Base-by-base conservation (phyloP, 2,329 filamentous ascomycete species). In the Colletotrichum chrysophilum region DNA sequence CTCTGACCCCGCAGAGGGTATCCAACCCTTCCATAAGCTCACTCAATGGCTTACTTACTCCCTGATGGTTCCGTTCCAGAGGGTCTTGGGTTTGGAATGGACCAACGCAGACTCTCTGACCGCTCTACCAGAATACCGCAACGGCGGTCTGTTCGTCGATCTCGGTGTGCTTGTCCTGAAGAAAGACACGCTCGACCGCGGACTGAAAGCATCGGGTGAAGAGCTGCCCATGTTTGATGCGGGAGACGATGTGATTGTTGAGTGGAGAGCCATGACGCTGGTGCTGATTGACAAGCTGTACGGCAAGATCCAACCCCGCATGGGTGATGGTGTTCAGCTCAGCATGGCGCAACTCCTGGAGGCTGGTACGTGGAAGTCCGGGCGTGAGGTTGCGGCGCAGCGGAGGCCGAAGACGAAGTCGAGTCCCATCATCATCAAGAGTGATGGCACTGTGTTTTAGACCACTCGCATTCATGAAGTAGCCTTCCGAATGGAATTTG, bases 11-110 rank as follows among this genome's bases (percentile, higher is more conserved):
- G 62, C 88, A 78, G 71, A 74, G 1, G 55, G 65, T 0, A 96
- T 97, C 77, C 91, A 96, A 13, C 96, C 96, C 0, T 98, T 98
- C 87, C 96, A 98, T 88, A 98, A 98, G 86, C 90, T 98, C 43
- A 97, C 96, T 0, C 96, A 98, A 84, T 98, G 96, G 96, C 93
- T 98, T 71, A 95, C 94, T 66, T 98, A 98, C 85, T 98, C 95
- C 4, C 90, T 98, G 71, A 97, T 97, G 94, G 93, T 96, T 28
- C 96, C 96, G 0, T 97, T 98, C 93, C 91, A 93, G 71, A 94
- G 92, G 78, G 85, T 98, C 26, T 92, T 98, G 80, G 91, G 94
- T 73, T 93, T 97, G 75, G 92, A 95, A 78, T 97, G 97, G 83
- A 92, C 94, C 4, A 95, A 95, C 58, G 91, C 92, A 3, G 94